Percentiles rank a stretch among this genome's conserved stretches.
phyloP scores from a whole-genome alignment of 768 basidiomycete species.

The Leccinum arenicola region DNA sequence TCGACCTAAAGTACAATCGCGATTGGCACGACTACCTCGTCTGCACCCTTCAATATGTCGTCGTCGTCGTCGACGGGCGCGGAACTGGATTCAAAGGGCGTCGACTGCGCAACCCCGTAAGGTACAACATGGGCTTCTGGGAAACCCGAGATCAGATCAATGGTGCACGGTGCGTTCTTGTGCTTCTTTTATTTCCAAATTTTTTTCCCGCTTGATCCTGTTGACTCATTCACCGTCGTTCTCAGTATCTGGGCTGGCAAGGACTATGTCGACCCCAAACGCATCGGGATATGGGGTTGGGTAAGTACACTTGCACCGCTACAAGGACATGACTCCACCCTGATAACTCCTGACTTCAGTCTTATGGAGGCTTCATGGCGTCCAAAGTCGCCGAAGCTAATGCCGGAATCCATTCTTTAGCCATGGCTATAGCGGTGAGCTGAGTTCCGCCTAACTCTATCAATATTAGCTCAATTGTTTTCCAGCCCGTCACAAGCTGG shows the following conservation, averaged over 20 bases:
- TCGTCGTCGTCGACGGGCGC: constrained; percentile 88
- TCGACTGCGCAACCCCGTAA: constrained; percentile 80
- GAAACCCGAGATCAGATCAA: constrained; percentile 90
- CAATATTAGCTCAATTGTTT: background rate
- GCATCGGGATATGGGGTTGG: constrained; percentile 99
- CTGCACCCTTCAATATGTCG: constrained; percentile 75
- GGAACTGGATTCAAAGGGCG: constrained; percentile 94
- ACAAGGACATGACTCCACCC: background rate
- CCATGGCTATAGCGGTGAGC: constrained; percentile 87
- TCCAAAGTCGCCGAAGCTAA: constrained; percentile 89
- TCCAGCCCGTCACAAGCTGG: constrained; percentile 87
- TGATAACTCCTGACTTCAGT: constrained; percentile 43
- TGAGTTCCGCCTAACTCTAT: background rate
- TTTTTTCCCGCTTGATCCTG: background rate
- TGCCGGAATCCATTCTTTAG: constrained; percentile 85
- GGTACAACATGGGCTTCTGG: constrained; percentile 82
- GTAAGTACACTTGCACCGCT: constrained; percentile 41
- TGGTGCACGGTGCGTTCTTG: constrained; percentile 63
- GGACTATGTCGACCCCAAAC: constrained; percentile 80
- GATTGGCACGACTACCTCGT: constrained; percentile 91
- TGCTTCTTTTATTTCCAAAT: constrained; percentile 4
- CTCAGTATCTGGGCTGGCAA: constrained; percentile 74
- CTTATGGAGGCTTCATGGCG: constrained; percentile 95
- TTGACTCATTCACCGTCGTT: background rate
- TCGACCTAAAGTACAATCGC: constrained; percentile 60